These are phyloP conservation scores for Jimgerdemannia flammicorona DNA, from an alignment of 192 early-diverging fungal genomes.

Conservation along the genomic window DNA sequence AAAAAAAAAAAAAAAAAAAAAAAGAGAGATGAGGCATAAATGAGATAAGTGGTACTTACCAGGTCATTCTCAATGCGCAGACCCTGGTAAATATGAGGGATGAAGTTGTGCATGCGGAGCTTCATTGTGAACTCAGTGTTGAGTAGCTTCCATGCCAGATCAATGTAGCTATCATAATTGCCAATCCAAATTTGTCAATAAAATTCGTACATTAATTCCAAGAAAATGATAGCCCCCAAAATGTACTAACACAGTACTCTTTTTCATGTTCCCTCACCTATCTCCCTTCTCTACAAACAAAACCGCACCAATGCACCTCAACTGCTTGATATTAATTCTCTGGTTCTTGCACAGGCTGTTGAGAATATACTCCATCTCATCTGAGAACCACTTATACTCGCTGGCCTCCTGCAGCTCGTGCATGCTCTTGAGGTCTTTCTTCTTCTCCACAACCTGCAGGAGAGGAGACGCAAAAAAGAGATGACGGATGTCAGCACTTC, in stretches of 20 bases:
- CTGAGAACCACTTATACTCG: slow-evolving; percentile 49
- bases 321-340: slow-evolving; percentile 33
- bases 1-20: too few relatives aligned
- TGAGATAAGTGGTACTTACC: slow-evolving; percentile 12
- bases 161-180: slow-evolving; percentile 35
- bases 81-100: slow-evolving; percentile 31
- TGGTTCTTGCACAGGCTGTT: slow-evolving; percentile 43
- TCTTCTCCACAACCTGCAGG: not conserved
- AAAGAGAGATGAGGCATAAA: not conserved
- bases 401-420: slow-evolving; percentile 57
- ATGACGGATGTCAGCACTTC: too few relatives aligned
- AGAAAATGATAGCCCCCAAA: too few relatives aligned
- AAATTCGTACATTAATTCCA: not conserved
- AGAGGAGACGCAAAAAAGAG: too few relatives aligned
- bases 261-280: not conserved
- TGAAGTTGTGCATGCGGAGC: slow-evolving; percentile 37
- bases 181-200: not conserved
- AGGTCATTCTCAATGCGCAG: slow-evolving; percentile 34
- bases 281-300: not conserved
- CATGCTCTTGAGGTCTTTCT: slow-evolving; percentile 36
- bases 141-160: slow-evolving; percentile 48
- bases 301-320: slow-evolving; percentile 29
- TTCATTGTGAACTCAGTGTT: slow-evolving; percentile 30
- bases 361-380: slow-evolving; percentile 58
- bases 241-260: not conserved